A percentile compares a stretch with the other conserved stretches of the same genome.
These are phyloP conservation scores for Gautieria morchelliformis DNA, from an alignment of 768 basidiomycete species.

Conservation along the genomic window DNA sequence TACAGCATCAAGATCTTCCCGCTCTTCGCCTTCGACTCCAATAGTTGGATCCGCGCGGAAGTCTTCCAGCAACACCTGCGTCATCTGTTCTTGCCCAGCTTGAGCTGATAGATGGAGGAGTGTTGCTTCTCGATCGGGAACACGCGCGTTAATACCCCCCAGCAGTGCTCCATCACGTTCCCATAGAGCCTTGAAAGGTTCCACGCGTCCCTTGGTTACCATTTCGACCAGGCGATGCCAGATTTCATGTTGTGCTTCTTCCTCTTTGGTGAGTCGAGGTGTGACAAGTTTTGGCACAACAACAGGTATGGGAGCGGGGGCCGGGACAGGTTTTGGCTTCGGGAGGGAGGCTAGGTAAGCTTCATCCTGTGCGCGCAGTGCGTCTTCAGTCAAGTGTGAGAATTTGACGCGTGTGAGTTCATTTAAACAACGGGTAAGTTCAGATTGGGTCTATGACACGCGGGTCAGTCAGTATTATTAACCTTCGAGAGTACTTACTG, in stretches of 20 bases:
- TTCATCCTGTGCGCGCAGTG: slow-evolving; percentile 77
- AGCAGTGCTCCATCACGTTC: slow-evolving; percentile 54
- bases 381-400: slow-evolving; percentile 80
- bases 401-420: slow-evolving; percentile 82
- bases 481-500: slow-evolving; percentile 42
- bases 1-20: slow-evolving; percentile 15
- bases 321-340: slow-evolving; percentile 54
- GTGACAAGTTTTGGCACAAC: slow-evolving; percentile 36
- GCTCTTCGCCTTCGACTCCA: slow-evolving; percentile 26
- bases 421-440: slow-evolving; percentile 74
- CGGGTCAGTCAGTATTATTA: not conserved
- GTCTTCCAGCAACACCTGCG: slow-evolving; percentile 70
- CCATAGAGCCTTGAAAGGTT: slow-evolving; percentile 73
- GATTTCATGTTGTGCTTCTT: slow-evolving; percentile 68
- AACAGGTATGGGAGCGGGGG: slow-evolving; percentile 25
- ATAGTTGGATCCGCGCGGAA: slow-evolving; percentile 74
- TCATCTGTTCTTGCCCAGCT: slow-evolving; percentile 66
- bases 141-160: slow-evolving; percentile 48
- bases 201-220: slow-evolving; percentile 76
- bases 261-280: slow-evolving; percentile 67
- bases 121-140: slow-evolving; percentile 58
- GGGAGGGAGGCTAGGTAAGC: slow-evolving; percentile 84
- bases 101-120: slow-evolving; percentile 71
- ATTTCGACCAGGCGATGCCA: slow-evolving; percentile 86
- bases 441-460: slow-evolving; percentile 67